Evolutionary conservation across 768 basidiomycete genomes (phyloP), one percentile per base, ranked within the genome.

Genomic region (Lactarius akahatsu): DNA sequence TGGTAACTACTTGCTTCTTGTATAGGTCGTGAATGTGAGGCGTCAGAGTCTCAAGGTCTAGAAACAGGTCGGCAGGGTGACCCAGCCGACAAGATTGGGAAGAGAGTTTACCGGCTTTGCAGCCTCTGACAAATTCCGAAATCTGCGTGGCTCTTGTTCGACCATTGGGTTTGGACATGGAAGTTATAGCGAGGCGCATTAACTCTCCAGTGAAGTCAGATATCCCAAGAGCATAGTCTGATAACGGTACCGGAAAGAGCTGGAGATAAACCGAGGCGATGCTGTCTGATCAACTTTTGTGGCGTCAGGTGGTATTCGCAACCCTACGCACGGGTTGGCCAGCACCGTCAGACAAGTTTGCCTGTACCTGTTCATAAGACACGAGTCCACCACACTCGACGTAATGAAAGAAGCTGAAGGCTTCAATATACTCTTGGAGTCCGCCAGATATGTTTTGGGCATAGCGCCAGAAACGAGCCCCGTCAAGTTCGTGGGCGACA

Each of bases 131-230:
- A 72, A 93, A 91, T 18, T 77, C 77, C 72, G 90, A 89, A 7
- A 91, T 82, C 67, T 86, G 79, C 23, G 77, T 78, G 1, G 90
- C 89, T 71, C 82, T 85, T 64, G 79, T 76, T 13, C 85, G 84
- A 4, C 89, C 89, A 3, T 89, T 89, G 56, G 83, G 84, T 18
- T 82, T 83, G 3, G 86, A 79, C 50, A 94, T 85, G 56, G 90
- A 85, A 56, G 93, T 91, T 66, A 98, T 96, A 13, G 94, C 94
- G 69, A 89, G 90, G 40, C 96, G 85, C 97, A 98, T 98, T 30
- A 98, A 85, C 77, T 99, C 97, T 54, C 97, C 97, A 0, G 94
- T 97, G 26, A 99, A 82, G 77, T 99, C 97, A 8, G 93, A 92
- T 34, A 98, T 78, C 6, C 97, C 97, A 3, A 98, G 85, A 16